Percentiles rank a stretch among this genome's conserved stretches.
These are phyloP conservation scores for Fraxinus albicans DNA, from an alignment of 305 asterid species.

Conservation along the genomic window DNA sequence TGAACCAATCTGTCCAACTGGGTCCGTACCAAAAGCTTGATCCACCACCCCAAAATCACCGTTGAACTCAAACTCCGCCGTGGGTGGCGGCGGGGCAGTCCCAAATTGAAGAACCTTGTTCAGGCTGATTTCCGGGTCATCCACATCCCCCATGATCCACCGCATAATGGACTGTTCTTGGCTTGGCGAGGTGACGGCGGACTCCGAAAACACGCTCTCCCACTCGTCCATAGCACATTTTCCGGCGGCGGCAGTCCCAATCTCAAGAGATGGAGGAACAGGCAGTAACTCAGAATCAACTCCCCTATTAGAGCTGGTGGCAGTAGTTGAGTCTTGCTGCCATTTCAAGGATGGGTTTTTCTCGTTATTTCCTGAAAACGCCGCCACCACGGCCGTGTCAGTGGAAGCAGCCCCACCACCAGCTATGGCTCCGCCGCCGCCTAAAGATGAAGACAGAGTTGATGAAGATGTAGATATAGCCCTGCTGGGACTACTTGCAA, in stretches of 20 bases:
- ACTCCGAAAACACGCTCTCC: constrained; percentile 78
- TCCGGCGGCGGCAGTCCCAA: constrained; percentile 25
- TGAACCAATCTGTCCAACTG: constrained; percentile 38
- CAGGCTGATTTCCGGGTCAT: constrained; percentile 60
- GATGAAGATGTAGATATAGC: constrained; percentile 62
- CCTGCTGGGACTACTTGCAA: constrained; percentile 59
- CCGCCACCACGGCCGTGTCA: constrained; percentile 79
- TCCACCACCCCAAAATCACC: constrained; percentile 63
- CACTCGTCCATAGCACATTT: constrained; percentile 67
- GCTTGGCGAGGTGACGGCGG: constrained; percentile 60
- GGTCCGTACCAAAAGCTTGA: constrained; percentile 51
- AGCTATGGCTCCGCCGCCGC: constrained; percentile 50
- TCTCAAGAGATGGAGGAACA: constrained; percentile 51
- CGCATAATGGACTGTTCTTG: constrained; percentile 80
- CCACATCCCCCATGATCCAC: constrained; percentile 96
- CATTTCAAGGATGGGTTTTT: constrained; percentile 64
- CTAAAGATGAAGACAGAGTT: constrained; percentile 77
- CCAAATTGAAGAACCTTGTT: constrained; percentile 55
- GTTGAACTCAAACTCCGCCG: constrained; percentile 58
- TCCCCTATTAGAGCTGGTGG: constrained; percentile 65
- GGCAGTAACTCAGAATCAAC: constrained; percentile 53
- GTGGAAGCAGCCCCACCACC: constrained; percentile 55
- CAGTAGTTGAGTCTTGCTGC: constrained; percentile 70
- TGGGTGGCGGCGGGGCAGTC: constrained; percentile 32
- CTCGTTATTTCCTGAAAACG: constrained; percentile 45